Evolutionary conservation across 2,329 filamentous ascomycete genomes (phyloP).

Genomic region (Pezicula radicicola): DNA sequence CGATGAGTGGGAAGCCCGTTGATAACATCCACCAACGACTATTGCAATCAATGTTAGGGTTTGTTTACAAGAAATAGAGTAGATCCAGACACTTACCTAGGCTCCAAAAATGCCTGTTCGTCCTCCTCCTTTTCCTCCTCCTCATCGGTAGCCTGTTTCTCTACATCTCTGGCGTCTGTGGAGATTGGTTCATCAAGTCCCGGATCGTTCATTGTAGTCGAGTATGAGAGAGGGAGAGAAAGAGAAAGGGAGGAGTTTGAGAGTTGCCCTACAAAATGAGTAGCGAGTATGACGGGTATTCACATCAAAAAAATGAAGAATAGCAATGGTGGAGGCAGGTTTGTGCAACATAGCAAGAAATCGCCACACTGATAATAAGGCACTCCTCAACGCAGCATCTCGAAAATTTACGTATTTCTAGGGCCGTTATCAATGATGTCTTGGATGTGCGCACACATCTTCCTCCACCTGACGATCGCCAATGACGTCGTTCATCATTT

Average conservation of each 20-base stretch:
- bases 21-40: slow-evolving; percentile 58
- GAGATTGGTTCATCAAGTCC: slow-evolving; percentile 25
- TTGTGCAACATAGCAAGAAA: too few species aligned
- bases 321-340: too few species aligned
- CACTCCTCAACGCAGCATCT: too few species aligned
- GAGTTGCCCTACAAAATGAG: too few species aligned
- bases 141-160: slow-evolving; percentile 19
- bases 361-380: too few species aligned
- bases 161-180: slow-evolving; percentile 22
- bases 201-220: slow-evolving; percentile 23
- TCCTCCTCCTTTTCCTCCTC: slow-evolving; percentile 20
- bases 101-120: slow-evolving; percentile 23
- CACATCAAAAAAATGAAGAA: too few species aligned
- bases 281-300: too few species aligned
- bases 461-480: too few species aligned
- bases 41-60: not conserved
- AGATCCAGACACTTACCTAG: slow-evolving; percentile 12
- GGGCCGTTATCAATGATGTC: too few species aligned
- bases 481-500: too few species aligned
- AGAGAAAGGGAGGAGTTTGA: not conserved
- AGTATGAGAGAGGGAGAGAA: not conserved
- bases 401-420: too few species aligned
- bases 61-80: not conserved
- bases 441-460: too few species aligned
- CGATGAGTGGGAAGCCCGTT: slow-evolving; percentile 71